Conservation (phyloP, 2,329 filamentous ascomycete genomes). For the Neonectria sp. region DNA sequence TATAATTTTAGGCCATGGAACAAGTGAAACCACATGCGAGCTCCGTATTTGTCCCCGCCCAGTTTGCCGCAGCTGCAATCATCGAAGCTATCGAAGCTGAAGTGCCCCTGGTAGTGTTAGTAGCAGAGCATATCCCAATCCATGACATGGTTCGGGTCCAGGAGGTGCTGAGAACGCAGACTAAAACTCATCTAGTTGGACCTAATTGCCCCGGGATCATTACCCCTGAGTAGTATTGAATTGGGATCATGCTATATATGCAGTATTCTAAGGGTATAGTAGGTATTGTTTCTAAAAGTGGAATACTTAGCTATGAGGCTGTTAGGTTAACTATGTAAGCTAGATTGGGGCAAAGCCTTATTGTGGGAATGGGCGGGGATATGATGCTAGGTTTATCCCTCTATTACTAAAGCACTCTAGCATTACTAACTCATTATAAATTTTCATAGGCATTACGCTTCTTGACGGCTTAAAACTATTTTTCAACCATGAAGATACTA, state of each 20-base stretch:
- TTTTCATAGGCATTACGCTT: slow-evolving; percentile 71
- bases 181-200: slow-evolving; percentile 79
- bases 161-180: slow-evolving; percentile 79
- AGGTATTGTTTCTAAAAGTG: slow-evolving; percentile 84
- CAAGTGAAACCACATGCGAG: slow-evolving; percentile 72
- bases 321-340: slow-evolving; percentile 81
- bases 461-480: slow-evolving; percentile 79
- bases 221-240: slow-evolving; percentile 75
- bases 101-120: slow-evolving; percentile 82
- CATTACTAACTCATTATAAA: not conserved
- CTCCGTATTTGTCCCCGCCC: slow-evolving; percentile 80
- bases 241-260: slow-evolving; percentile 59
- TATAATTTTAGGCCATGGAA: slow-evolving; percentile 49
- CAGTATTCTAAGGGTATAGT: slow-evolving; percentile 71
- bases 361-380: slow-evolving; percentile 85
- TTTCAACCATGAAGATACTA: slow-evolving; percentile 76
- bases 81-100: slow-evolving; percentile 84
- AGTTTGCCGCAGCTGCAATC: slow-evolving; percentile 76
- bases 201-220: slow-evolving; percentile 89
- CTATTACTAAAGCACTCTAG: slow-evolving; percentile 8
- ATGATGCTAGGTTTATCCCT: slow-evolving; percentile 71
- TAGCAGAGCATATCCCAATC: slow-evolving; percentile 85
- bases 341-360: slow-evolving; percentile 82
- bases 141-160: slow-evolving; percentile 82
- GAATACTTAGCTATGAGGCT: slow-evolving; percentile 85